These are phyloP conservation scores for Babesia bigemina DNA, from an alignment of 169 alveolate species.

Conservation along the genomic window DNA sequence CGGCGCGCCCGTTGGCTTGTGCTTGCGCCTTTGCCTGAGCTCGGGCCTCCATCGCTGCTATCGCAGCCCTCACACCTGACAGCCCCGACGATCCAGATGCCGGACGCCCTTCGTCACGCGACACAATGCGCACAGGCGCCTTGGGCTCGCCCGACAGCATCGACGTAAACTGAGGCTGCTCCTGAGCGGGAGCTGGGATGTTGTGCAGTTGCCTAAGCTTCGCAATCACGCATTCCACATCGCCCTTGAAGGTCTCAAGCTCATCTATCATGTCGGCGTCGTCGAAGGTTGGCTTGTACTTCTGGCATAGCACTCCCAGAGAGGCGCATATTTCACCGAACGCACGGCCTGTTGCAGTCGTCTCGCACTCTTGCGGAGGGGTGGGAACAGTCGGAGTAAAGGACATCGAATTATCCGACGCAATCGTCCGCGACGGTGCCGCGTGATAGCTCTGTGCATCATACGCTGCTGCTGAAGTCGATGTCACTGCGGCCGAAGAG, in stretches of 20 bases:
- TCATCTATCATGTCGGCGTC: conserved; percentile 29
- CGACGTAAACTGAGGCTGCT: background rate
- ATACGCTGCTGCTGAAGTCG: background rate
- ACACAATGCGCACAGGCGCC: background rate
- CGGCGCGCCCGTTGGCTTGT: too few species aligned
- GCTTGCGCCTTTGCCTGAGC: conserved; percentile 6
- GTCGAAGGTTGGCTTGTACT: conserved; percentile 27
- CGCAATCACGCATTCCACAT: conserved; percentile 5
- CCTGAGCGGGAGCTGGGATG: conserved; percentile 6
- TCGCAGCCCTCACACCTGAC: conserved; percentile 25
- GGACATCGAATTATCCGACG: too few species aligned
- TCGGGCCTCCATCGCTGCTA: conserved; percentile 33
- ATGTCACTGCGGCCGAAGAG: background rate
- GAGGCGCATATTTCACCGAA: conserved; percentile 35
- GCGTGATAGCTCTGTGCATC: background rate
- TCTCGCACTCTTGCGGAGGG: conserved; percentile 15
- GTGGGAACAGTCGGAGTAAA: background rate
- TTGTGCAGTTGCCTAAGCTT: conserved; percentile 6
- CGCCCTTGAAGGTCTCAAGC: conserved; percentile 15
- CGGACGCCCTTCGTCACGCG: background rate
- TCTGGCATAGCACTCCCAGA: conserved; percentile 13
- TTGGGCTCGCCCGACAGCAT: background rate
- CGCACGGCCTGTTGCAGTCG: conserved; percentile 28
- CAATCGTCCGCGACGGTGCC: background rate
- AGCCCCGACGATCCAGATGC: background rate